These are phyloP conservation scores for Ustilago curta DNA, from an alignment of 1,284 basidiomycete genomes.

Conservation along the genomic window DNA sequence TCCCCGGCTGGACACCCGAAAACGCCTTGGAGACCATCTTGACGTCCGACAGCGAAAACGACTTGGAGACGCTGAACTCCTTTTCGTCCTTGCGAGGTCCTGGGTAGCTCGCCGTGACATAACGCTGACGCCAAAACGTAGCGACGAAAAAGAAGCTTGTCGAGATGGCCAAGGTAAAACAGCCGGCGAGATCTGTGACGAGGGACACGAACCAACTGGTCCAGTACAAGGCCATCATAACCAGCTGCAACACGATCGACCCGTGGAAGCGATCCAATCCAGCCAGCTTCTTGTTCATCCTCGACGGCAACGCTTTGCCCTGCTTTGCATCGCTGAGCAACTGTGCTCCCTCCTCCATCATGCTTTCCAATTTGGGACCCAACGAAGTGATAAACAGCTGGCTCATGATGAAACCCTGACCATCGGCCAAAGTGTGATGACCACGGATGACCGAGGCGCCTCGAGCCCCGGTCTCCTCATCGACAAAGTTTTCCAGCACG, in stretches of 20 bases:
- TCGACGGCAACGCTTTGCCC: slow-evolving; percentile 57
- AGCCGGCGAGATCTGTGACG: slow-evolving; percentile 42
- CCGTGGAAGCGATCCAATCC: slow-evolving; percentile 55
- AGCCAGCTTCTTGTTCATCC: slow-evolving; percentile 60
- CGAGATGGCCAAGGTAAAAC: slow-evolving; percentile 41
- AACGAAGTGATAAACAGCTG: slow-evolving; percentile 62
- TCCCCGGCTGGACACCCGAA: slow-evolving; percentile 59
- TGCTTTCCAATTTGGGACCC: slow-evolving; percentile 59
- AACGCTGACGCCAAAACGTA: slow-evolving; percentile 59
- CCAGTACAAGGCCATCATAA: slow-evolving; percentile 62
- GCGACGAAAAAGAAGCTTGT: slow-evolving; percentile 48
- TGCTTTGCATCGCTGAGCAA: slow-evolving; percentile 52
- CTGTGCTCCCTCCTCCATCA: slow-evolving; percentile 55
- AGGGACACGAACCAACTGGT: slow-evolving; percentile 26
- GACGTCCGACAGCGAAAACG: slow-evolving; percentile 57
- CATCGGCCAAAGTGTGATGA: slow-evolving; percentile 64
- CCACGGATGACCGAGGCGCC: slow-evolving; percentile 61
- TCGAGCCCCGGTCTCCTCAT: slow-evolving; percentile 41
- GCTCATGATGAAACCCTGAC: slow-evolving; percentile 66
- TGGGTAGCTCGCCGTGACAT: slow-evolving; percentile 47
- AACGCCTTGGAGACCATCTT: slow-evolving; percentile 66
- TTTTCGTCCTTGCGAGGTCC: slow-evolving; percentile 54
- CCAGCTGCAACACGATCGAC: slow-evolving; percentile 43
- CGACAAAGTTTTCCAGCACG: slow-evolving; percentile 59
- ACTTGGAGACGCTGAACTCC: slow-evolving; percentile 48